phyloP scores from a whole-genome alignment of 2,329 filamentous ascomycete genomes.

The Alternaria sp. region DNA sequence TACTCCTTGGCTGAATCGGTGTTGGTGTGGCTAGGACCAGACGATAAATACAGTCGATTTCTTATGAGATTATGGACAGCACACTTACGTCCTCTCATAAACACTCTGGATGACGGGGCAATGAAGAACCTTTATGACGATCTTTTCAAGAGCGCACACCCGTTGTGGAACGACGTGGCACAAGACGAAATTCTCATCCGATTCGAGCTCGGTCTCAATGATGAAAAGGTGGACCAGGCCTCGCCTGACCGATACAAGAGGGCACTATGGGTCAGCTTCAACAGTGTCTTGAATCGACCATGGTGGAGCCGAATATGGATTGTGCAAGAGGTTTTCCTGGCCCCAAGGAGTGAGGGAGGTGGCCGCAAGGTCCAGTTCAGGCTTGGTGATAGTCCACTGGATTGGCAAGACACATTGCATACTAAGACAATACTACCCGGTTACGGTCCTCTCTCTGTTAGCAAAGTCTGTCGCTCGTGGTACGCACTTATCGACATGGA shows the following conservation, averaged over 20 bases:
- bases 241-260: not conserved
- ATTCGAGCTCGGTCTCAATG: not conserved
- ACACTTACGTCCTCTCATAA: not conserved
- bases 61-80: not conserved
- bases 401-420: too few relatives aligned
- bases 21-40: not conserved
- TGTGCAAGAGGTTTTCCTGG: not conserved
- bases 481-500: too few relatives aligned
- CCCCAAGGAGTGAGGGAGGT: accelerated
- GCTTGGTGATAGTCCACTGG: not conserved
- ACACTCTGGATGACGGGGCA: too few relatives aligned
- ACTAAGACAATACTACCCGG: accelerated
- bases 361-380: not conserved
- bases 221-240: not conserved
- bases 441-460: too few relatives aligned
- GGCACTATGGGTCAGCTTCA: not conserved
- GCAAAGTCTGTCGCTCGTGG: too few relatives aligned
- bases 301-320: not conserved
- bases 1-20: not conserved
- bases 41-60: not conserved
- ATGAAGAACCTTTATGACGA: not conserved
- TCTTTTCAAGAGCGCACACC: not conserved
- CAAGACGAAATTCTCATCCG: not conserved
- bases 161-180: not conserved
- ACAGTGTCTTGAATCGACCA: not conserved